These are phyloP conservation scores for Bacidia rubella DNA, from an alignment of 495 filamentous ascomycete genomes.

Conservation along the genomic window DNA sequence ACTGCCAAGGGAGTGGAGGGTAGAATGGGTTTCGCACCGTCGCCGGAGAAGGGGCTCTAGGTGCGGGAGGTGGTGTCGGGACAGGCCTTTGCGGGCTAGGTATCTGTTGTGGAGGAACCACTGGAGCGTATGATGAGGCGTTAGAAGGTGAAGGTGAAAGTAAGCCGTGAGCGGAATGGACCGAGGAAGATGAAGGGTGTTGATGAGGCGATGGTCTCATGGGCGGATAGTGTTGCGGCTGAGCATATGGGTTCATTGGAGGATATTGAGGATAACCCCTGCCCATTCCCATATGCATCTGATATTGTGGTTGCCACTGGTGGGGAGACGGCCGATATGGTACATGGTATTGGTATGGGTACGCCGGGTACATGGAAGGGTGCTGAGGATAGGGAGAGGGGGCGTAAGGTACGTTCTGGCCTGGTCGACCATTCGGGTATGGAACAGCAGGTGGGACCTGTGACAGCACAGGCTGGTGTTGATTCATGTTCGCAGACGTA, in stretches of 20 bases:
- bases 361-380: constrained; percentile 33
- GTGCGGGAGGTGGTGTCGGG: constrained; percentile 44
- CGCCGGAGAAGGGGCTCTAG: constrained; percentile 16
- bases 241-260: constrained; percentile 37
- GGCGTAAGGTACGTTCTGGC: constrained; percentile 36
- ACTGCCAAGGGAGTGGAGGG: constrained; percentile 72
- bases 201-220: constrained; percentile 15
- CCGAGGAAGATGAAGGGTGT: constrained; percentile 17
- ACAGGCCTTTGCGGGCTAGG: constrained; percentile 15
- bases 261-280: constrained; percentile 25
- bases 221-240: constrained; percentile 12
- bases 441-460: constrained; percentile 43
- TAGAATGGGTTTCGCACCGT: constrained; percentile 32
- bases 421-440: constrained; percentile 29
- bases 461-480: constrained; percentile 38
- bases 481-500: constrained; percentile 33
- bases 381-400: constrained; percentile 34
- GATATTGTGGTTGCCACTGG: constrained; percentile 21
- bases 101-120: constrained; percentile 43
- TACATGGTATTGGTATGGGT: constrained; percentile 32
- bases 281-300: constrained; percentile 14
- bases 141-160: constrained; percentile 18
- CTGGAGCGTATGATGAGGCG: constrained; percentile 11
- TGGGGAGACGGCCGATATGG: constrained; percentile 18
- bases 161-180: constrained; percentile 17